phyloP scores from a whole-genome alignment of 129 eudicot genomes.

The Chrysanthemum lavandulifolium region DNA sequence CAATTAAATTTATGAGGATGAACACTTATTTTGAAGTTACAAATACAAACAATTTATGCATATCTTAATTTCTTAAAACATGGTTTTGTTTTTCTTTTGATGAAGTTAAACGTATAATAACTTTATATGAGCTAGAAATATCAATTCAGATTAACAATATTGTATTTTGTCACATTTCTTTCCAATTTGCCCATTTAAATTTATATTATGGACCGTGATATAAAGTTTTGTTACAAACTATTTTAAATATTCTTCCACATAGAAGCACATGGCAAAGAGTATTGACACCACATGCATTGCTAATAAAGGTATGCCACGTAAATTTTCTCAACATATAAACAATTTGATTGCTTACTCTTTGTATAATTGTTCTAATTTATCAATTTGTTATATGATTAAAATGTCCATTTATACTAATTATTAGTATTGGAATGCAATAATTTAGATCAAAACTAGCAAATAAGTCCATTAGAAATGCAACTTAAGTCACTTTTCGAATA shows the following conservation, averaged over 20 bases:
- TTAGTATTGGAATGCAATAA: too few relatives aligned
- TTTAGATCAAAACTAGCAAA: neutral
- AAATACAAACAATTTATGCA: too few relatives aligned
- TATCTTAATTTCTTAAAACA: too few relatives aligned
- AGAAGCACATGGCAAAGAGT: conserved; percentile 33
- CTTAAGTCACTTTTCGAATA: neutral
- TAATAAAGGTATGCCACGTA: conserved; percentile 25
- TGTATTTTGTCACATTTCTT: too few relatives aligned
- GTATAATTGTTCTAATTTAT: neutral
- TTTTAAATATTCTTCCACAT: conserved; percentile 10
- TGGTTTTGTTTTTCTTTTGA: too few relatives aligned
- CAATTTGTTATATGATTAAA: neutral
- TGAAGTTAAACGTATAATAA: too few relatives aligned
- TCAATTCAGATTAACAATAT: too few relatives aligned
- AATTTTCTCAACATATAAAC: conserved; percentile 20
- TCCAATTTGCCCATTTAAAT: neutral
- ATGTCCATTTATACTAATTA: too few relatives aligned
- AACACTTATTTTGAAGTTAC: too few relatives aligned
- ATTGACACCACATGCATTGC: conserved; percentile 24
- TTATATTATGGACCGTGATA: neutral
- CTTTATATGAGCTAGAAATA: too few relatives aligned
- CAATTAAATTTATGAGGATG: too few relatives aligned
- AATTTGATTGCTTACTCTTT: neutral
- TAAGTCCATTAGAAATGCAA: neutral
- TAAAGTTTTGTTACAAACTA: neutral